A percentile compares a stretch with the other conserved stretches of the same genome.
Evolutionary conservation across 2,329 filamentous ascomycete species (phyloP).

Genomic region (Neopestalotiopsis clavispora): DNA sequence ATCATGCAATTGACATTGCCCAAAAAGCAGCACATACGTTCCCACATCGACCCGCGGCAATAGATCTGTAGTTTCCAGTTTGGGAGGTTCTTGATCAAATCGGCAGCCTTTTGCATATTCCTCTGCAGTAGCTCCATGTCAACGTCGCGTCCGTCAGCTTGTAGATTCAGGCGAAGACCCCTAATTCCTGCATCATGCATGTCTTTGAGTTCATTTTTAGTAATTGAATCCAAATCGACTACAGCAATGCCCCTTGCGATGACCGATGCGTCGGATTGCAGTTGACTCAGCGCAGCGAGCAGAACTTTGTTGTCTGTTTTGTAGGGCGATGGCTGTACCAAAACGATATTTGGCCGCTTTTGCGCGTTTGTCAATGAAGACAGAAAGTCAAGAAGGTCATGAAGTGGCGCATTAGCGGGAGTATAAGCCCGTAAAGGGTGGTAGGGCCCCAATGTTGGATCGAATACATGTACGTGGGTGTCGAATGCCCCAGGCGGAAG

Average conservation of each 20-base stretch:
- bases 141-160: neutral
- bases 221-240: neutral
- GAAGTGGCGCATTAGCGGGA: constrained; percentile 14
- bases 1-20: neutral
- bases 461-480: constrained; percentile 23
- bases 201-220: neutral
- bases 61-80: neutral
- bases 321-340: neutral
- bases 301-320: neutral
- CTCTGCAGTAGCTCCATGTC: neutral
- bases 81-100: neutral
- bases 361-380: neutral
- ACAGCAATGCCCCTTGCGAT: neutral
- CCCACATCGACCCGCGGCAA: neutral
- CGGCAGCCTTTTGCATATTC: neutral
- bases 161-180: neutral
- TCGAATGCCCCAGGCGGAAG: constrained; percentile 15
- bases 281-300: neutral
- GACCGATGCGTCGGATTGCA: neutral
- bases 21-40: neutral
- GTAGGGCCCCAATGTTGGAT: constrained; percentile 17
- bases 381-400: constrained; percentile 5
- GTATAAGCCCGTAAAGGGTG: constrained; percentile 17
- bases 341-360: neutral
- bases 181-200: neutral